Base-by-base conservation (phyloP, 345 rosid species). In the Luvunga scandens region DNA sequence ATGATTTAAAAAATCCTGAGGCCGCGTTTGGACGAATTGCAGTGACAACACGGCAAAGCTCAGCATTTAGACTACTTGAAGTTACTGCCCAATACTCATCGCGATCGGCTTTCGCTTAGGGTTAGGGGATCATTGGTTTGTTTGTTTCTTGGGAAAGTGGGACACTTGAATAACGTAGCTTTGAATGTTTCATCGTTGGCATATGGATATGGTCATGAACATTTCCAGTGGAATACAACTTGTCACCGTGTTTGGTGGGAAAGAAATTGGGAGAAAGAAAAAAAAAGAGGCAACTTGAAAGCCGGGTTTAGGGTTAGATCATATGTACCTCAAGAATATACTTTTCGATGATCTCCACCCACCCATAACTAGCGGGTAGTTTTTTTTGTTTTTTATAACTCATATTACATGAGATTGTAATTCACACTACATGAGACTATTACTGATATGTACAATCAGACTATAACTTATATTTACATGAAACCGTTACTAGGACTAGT, bases 131-230 rank as follows among this genome's bases (percentile, higher is more conserved):
- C 22, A 45, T 10, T 19, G 24, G 39, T 34, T 69, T 60, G 61
- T 57, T 50, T 25, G 62, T 76, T 81, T 65, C 80, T 77, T 71
- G 75, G 73, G 77, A 53, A 71, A 81, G 83, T 65, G 21, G 55
- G 60, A 64, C 73, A 28, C 24, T 10, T 19, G 5, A 6, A 76
- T 71, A 71, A 75, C 72, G 79, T 75, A 19, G 64, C 62, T 27
- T 57, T 76, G 73, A 57, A 56, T 56, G 69, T 45, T 70, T 69
- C 69, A 22, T 7, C 27, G 63, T 25, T 48, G 31, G 64, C 64
- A 72, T 22, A 9, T 34, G 10, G 62, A 21, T 6, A 9, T 16
- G 77, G 57, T 53, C 42, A 62, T 18, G 28, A 62, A 28, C 28
- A 6, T 75, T 75, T 64, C 61, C 45, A 64, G 70, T 1, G 61